These are phyloP conservation scores for Bocquillonia castaneifolia DNA, from an alignment of 441 rosid genomes.

Conservation along the genomic window DNA sequence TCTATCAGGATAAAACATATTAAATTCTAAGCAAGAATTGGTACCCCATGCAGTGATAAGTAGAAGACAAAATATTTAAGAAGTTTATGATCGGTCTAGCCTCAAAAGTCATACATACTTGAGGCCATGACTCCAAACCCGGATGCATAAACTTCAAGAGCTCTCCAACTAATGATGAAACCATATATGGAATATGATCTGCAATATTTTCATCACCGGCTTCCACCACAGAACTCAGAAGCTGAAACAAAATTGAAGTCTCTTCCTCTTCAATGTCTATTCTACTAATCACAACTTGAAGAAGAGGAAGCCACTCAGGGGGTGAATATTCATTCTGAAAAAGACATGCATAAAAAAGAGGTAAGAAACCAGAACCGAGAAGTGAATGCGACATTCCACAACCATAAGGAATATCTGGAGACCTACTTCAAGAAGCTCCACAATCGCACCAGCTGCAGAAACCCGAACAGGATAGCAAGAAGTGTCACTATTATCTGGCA, in stretches of 20 bases:
- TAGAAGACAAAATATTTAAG: background rate
- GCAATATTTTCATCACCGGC: slow-evolving; percentile 51
- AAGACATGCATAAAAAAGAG: slow-evolving; percentile 21
- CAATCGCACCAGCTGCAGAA: slow-evolving; percentile 76
- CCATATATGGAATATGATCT: slow-evolving; percentile 57
- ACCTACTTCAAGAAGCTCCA: slow-evolving; percentile 66
- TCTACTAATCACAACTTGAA: slow-evolving; percentile 62
- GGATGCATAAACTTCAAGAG: slow-evolving; percentile 50
- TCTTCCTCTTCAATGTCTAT: slow-evolving; percentile 70
- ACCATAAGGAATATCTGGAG: slow-evolving; percentile 13
- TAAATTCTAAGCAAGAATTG: background rate
- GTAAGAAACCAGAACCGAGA: slow-evolving; percentile 21
- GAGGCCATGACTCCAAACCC: slow-evolving; percentile 57
- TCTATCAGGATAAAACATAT: background rate
- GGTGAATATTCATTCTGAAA: slow-evolving; percentile 72
- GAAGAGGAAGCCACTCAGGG: slow-evolving; percentile 77
- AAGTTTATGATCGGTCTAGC: background rate
- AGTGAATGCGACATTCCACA: slow-evolving; percentile 13
- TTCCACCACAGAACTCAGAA: slow-evolving; percentile 65
- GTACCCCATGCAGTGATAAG: background rate
- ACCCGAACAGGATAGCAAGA: slow-evolving; percentile 78
- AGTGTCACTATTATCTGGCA: slow-evolving; percentile 45
- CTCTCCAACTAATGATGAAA: slow-evolving; percentile 51
- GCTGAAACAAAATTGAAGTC: slow-evolving; percentile 59
- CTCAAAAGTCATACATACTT: slow-evolving; percentile 40